Base-by-base conservation (phyloP, 2,329 filamentous ascomycete genomes). In the Aaosphaeria pasadenensis region DNA sequence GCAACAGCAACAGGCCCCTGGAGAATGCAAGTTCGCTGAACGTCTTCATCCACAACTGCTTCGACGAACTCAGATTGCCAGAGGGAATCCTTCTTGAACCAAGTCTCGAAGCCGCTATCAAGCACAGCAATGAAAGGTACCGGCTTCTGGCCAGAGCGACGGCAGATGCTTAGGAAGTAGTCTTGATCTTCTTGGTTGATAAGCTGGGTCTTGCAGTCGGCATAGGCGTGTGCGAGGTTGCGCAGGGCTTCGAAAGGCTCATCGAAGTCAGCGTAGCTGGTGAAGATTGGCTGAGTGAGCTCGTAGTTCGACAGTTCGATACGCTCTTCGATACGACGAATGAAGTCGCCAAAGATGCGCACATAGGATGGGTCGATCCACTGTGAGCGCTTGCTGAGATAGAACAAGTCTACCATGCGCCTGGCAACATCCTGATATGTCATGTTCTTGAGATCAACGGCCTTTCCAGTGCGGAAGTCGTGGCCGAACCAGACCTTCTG, bases 401-500 rank as follows among this genome's bases (percentile, higher is more conserved):
- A 96, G 73, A 95, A 88, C 48, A 96, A 81, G 55, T 94, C 88
- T 5, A 95, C 87, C 83, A 96, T 86, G 49, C 91, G 87, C 54
- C 86, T 86, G 38, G 94, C 82, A 33, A 96, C 88, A 67, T 95
- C 90, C 17, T 83, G 85, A 58, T 96, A 96, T 1, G 91, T 96
- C 91, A 96, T 96, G 66, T 96, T 91, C 66, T 96, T 91, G 0
- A 96, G 79, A 55, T 96, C 91, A 28, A 91, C 88, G 6, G 89
- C 83, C 68, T 91, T 79, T 46, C 90, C 89, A 44, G 81, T 81
- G 64, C 85, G 83, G 30, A 43, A 47, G 76, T 96, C 94, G 58
- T 86, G 84, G 46, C 91, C 91, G 63, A 96, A 96, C 91, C 91
- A 96, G 7, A 95, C 89, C 77, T 96, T 96, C 61, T 96, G 91